These are phyloP conservation scores for Exserohilum rostratum DNA, from an alignment of 2,329 filamentous ascomycete species.

Conservation along the genomic window DNA sequence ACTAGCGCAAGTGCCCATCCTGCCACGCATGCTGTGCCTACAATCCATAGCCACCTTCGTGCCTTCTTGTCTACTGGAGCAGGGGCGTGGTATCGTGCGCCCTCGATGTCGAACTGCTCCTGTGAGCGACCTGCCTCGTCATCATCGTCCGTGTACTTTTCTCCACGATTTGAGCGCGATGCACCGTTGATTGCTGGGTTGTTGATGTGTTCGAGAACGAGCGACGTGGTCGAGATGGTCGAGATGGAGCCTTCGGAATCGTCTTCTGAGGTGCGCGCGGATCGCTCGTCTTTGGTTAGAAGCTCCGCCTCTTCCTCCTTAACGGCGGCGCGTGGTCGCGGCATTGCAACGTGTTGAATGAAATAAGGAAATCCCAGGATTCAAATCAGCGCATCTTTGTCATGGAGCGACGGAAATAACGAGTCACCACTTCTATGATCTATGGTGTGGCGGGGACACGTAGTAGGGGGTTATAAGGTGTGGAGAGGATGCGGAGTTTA, in stretches of 20 bases:
- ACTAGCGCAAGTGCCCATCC: slow-evolving; percentile 73
- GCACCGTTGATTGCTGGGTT: slow-evolving; percentile 55
- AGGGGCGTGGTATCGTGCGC: slow-evolving; percentile 52
- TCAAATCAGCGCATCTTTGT: slow-evolving; percentile 24
- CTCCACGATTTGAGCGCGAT: slow-evolving; percentile 35
- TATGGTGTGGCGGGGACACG: slow-evolving; percentile 5
- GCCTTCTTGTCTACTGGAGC: slow-evolving; percentile 69
- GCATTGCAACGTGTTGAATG: slow-evolving; percentile 33
- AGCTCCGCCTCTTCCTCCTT: slow-evolving; percentile 55
- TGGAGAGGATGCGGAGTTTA: slow-evolving; percentile 31
- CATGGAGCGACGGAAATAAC: neutral
- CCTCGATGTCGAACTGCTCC: slow-evolving; percentile 57
- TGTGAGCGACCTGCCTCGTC: slow-evolving; percentile 56
- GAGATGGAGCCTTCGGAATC: slow-evolving; percentile 64
- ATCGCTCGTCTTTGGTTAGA: slow-evolving; percentile 46
- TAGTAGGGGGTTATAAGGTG: slow-evolving; percentile 9
- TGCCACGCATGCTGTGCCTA: slow-evolving; percentile 65
- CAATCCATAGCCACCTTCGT: slow-evolving; percentile 66
- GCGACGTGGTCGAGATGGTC: slow-evolving; percentile 82
- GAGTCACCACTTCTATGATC: neutral
- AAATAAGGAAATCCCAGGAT: neutral
- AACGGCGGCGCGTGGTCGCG: slow-evolving; percentile 39
- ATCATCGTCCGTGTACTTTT: slow-evolving; percentile 49
- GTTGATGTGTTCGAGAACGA: slow-evolving; percentile 78
- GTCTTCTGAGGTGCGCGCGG: slow-evolving; percentile 43